Conservation (phyloP, 1,284 basidiomycete species). For the Puccinia hordei region DNA sequence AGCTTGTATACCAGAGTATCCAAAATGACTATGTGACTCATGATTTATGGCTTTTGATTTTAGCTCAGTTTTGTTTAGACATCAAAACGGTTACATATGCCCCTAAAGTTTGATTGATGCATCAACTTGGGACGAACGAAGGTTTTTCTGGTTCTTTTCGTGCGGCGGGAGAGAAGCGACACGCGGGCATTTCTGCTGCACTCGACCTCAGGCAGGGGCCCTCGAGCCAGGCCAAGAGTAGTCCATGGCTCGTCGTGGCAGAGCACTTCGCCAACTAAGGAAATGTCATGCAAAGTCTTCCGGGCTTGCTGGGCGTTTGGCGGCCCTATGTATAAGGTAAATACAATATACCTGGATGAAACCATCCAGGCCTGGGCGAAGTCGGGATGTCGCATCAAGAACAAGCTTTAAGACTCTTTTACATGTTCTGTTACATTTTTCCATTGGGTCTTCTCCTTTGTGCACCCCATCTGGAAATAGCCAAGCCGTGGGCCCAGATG, state of each 20-base stretch:
- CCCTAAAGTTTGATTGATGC: slow-evolving; percentile 1
- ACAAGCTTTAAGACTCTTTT: not conserved
- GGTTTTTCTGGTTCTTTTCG: not conserved
- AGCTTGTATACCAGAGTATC: not conserved
- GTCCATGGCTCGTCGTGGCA: not conserved
- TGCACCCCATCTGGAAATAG: not conserved
- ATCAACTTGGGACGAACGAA: not conserved
- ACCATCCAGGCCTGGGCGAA: not conserved
- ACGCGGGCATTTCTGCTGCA: not conserved
- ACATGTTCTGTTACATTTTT: not conserved
- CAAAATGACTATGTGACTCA: not conserved
- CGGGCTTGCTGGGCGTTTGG: not conserved
- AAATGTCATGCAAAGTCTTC: not conserved
- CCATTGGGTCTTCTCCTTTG: not conserved
- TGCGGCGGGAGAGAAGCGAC: not conserved
- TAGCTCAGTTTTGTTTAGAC: not conserved
- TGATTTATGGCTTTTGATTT: not conserved
- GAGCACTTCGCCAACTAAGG: not conserved
- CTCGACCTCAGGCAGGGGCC: not conserved
- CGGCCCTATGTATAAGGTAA: not conserved
- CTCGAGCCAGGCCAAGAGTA: not conserved
- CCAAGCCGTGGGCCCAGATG: not conserved
- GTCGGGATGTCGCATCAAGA: not conserved
- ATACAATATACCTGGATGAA: not conserved
- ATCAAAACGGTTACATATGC: not conserved